Evolutionary conservation across 169 alveolate genomes (phyloP), one percentile per base, ranked within the genome.

Genomic region (Neospora caninum): DNA sequence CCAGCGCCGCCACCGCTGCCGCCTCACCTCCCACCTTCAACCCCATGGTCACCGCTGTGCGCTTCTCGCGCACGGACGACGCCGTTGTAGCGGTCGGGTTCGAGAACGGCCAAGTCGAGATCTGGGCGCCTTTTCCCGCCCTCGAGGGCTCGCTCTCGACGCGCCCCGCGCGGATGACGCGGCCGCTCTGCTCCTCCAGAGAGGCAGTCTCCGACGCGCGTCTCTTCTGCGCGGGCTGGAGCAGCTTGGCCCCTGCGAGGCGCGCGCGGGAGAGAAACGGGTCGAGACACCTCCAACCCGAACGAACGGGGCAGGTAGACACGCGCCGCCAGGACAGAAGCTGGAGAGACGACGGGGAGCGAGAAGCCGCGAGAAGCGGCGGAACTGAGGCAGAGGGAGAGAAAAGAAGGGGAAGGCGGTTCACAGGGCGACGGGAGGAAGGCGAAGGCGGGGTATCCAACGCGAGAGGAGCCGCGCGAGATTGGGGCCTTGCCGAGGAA

Each of bases 51-150:
- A 43, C 94, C 6, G 80, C 88, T n/a, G 89, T 91, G 36, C 94
- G 69, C 27, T 91, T 91, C 73, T 84, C 89, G 45, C 80, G 87
- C 7, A 58, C 80, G 9, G 78, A 91, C 31, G 94, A 91, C 39
- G 89, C 78, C 16, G 34, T 91, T 36, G 49, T 91, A 36, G 94
- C 94, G 0, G 49, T 91, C 38, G 94, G 94, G 36, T 91, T 91
- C 49, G 91, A 73, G 70, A 36, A 70, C 43, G 94, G 94, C 9
- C 80, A 84, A 29, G 78, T 91, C 31, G 88, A 91, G 58, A 0
- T 91, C 0, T 91, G 94, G 94, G 86, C 86, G 39, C 86, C 86
- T n/a, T 78, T 78, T 43, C 86, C 86, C 10, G 86, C 86, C 2
- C 1, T 13, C 13, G 86, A 78, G 27, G 0, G 22, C 27, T 22